Evolutionary conservation across 1,139 yeast genomes (phyloP).

Genomic region (Blastobotrys persicus): DNA sequence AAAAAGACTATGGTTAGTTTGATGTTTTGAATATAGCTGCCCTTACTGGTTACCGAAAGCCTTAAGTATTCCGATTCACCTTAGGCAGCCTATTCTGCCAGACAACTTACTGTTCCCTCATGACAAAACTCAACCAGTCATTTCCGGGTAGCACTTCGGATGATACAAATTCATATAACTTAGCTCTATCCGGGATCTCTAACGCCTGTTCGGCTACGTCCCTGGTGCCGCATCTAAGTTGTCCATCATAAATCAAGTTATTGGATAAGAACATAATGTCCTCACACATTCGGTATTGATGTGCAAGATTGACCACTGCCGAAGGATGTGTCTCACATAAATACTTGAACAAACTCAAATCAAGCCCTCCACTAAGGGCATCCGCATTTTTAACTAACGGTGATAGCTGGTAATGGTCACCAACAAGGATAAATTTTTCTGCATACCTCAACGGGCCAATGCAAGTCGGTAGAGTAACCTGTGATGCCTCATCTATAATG

Average conservation of each 20-base stretch:
- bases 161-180: slow-evolving; percentile 19
- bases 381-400: slow-evolving; percentile 69
- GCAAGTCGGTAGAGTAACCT: slow-evolving; percentile 85
- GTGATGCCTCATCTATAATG: slow-evolving; percentile 95
- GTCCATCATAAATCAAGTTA: slow-evolving; percentile 69
- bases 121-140: slow-evolving; percentile 47
- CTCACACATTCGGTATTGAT: slow-evolving; percentile 89
- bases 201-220: slow-evolving; percentile 59
- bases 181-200: slow-evolving; percentile 42
- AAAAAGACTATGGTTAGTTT: background rate
- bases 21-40: no score
- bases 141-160: slow-evolving; percentile 9
- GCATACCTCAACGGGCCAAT: slow-evolving; percentile 82
- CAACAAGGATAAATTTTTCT: slow-evolving; percentile 81
- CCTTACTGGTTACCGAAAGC: no score
- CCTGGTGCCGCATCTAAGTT: slow-evolving; percentile 70
- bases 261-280: slow-evolving; percentile 87
- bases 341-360: slow-evolving; percentile 69
- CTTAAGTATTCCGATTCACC: no score
- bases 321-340: slow-evolving; percentile 71
- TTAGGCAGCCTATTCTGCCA: background rate
- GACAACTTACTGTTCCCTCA: slow-evolving; percentile 39
- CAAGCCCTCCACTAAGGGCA: slow-evolving; percentile 58
- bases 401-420: slow-evolving; percentile 91
- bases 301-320: slow-evolving; percentile 67